Percentiles rank a stretch among this genome's conserved stretches.
phyloP scores from a whole-genome alignment of 805 yeast species.

The Yarrowia sp. region DNA sequence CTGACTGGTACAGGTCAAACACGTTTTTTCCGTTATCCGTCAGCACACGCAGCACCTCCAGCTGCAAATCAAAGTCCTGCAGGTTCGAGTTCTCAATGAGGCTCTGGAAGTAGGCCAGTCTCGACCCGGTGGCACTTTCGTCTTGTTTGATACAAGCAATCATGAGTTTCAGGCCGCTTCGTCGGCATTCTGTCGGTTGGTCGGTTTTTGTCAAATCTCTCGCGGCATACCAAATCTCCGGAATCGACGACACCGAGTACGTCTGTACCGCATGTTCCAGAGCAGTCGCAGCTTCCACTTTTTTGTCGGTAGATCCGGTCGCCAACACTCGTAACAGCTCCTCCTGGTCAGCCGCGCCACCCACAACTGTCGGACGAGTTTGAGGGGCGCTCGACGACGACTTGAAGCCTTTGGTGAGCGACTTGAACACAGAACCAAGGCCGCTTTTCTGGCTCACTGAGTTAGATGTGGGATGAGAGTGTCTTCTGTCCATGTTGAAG shows the following conservation, averaged over 20 bases:
- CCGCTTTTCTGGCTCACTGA: conserved; percentile 25
- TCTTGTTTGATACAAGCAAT: conserved; percentile 55
- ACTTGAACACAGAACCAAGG: conserved; percentile 35
- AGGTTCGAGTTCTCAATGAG: conserved; percentile 51
- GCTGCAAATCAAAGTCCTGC: conserved; percentile 52
- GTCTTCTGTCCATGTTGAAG: background rate
- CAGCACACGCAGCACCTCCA: conserved; percentile 47
- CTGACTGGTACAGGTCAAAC: conserved; percentile 50
- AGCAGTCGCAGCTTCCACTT: conserved; percentile 49
- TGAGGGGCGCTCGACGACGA: conserved; percentile 31
- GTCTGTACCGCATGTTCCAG: conserved; percentile 52
- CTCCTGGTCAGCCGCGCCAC: conserved; percentile 39
- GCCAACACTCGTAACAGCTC: conserved; percentile 36
- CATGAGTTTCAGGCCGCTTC: conserved; percentile 54
- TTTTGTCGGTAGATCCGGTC: conserved; percentile 35
- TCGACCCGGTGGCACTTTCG: conserved; percentile 49
- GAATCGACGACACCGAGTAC: conserved; percentile 55
- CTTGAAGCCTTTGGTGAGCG: conserved; percentile 36
- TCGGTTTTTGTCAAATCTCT: conserved; percentile 49
- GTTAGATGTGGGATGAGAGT: background rate
- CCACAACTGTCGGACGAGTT: conserved; percentile 35
- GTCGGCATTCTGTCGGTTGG: conserved; percentile 42
- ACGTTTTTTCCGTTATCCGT: conserved; percentile 54
- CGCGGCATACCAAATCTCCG: conserved; percentile 75
- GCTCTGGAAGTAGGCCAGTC: conserved; percentile 59